Conservation (phyloP, 441 rosid genomes). For the Omphalea diandra region DNA sequence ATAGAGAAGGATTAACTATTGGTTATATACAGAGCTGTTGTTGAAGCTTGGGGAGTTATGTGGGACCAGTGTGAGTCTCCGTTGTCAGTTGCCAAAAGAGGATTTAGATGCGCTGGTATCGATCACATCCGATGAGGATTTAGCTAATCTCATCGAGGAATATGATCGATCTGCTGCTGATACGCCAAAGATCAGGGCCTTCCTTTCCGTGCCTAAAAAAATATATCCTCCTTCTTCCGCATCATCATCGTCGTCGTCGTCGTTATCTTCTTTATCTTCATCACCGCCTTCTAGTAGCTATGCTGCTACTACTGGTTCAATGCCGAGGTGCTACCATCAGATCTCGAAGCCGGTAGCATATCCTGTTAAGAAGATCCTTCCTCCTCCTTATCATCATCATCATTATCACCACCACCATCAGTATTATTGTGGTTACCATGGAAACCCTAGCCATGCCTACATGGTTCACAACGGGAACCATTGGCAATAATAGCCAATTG, state of each 20-base stretch:
- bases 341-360: conserved; percentile 35
- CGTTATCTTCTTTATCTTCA: conserved; percentile 17
- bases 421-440: conserved; percentile 46
- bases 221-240: conserved; percentile 34
- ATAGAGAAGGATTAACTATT: too few relatives aligned
- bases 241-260: conserved; percentile 16
- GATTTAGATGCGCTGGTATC: conserved; percentile 90
- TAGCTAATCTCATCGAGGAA: conserved; percentile 80
- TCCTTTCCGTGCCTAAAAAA: conserved; percentile 49
- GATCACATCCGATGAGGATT: conserved; percentile 79
- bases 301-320: conserved; percentile 10
- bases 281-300: conserved; percentile 24
- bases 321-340: conserved; percentile 43
- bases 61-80: conserved; percentile 50
- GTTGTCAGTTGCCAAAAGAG: conserved; percentile 81
- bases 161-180: conserved; percentile 54
- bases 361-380: conserved; percentile 36
- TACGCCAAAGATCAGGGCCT: conserved; percentile 78
- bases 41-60: conserved; percentile 68
- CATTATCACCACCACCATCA: too few relatives aligned
- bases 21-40: conserved; percentile 67
- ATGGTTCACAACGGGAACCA: conserved; percentile 59
- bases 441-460: conserved; percentile 44
- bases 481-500: conserved; percentile 80
- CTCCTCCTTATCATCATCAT: conserved; percentile 15